Percentiles rank a stretch among this genome's conserved stretches.
These are phyloP conservation scores for Macrolepiota dolichaula DNA, from an alignment of 768 basidiomycete species.

Conservation along the genomic window DNA sequence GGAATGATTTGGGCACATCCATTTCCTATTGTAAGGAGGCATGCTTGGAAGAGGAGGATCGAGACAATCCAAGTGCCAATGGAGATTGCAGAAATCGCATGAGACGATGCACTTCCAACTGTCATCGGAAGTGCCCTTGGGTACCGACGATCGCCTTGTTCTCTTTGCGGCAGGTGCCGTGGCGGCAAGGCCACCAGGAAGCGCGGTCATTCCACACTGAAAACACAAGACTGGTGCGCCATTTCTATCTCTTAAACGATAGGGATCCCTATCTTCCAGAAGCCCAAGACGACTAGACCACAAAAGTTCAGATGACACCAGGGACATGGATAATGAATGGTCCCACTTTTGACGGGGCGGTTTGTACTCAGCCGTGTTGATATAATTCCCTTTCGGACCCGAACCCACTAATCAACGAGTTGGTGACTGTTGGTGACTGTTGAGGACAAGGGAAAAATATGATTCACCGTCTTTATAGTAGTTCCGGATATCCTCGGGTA, in stretches of 20 bases:
- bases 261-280: constrained; percentile 87
- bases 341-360: constrained; percentile 81
- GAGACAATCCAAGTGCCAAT: constrained; percentile 97
- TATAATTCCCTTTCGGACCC: constrained; percentile 77
- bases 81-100: constrained; percentile 91
- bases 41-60: constrained; percentile 85
- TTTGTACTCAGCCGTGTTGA: constrained; percentile 75
- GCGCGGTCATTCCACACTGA: constrained; percentile 79
- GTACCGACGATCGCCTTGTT: constrained; percentile 42
- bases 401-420: constrained; percentile 61
- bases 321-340: constrained; percentile 7
- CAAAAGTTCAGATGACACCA: constrained; percentile 14
- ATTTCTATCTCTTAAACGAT: constrained; percentile 82
- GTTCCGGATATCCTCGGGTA: constrained; percentile 79
- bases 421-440: constrained; percentile 16
- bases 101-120: constrained; percentile 78
- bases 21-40: constrained; percentile 87
- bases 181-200: constrained; percentile 52
- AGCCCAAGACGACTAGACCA: constrained; percentile 72
- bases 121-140: constrained; percentile 43
- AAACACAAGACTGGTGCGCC: constrained; percentile 86
- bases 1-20: constrained; percentile 99
- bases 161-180: constrained; percentile 53
- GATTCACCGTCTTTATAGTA: constrained; percentile 85
- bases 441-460: constrained; percentile 9